A percentile compares a stretch with the other conserved stretches of the same genome.
phyloP scores from a whole-genome alignment of 1,284 basidiomycete species.

The Ustilago sp. region DNA sequence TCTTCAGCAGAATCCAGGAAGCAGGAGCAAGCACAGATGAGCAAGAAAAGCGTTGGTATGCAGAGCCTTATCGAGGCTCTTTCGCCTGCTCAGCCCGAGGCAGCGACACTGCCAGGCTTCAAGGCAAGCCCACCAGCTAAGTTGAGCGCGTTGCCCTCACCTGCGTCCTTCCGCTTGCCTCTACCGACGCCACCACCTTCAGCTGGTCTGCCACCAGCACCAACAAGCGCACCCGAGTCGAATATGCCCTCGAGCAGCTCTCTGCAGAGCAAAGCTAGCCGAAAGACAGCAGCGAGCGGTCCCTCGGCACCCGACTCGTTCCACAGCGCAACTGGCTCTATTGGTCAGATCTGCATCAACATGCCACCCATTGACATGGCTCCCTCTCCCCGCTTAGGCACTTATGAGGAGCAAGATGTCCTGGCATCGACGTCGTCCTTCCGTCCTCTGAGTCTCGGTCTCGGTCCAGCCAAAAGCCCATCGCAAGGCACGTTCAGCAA shows the following conservation, averaged over 20 bases:
- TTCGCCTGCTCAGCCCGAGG: constrained; percentile 34
- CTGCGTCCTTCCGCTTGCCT: constrained; percentile 21
- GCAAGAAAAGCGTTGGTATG: constrained; percentile 31
- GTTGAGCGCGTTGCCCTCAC: constrained; percentile 7
- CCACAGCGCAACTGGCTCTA: constrained; percentile 41
- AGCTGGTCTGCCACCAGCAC: constrained; percentile 39
- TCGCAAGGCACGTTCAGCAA: constrained; percentile 45
- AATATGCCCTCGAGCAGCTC: constrained; percentile 35
- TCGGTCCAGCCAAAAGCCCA: constrained; percentile 34
- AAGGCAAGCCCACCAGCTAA: constrained; percentile 22
- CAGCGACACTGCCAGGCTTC: constrained; percentile 23
- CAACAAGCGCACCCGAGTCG: constrained; percentile 29
- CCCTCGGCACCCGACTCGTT: constrained; percentile 23
- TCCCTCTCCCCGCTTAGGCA: constrained; percentile 7
- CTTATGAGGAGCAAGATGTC: constrained; percentile 14
- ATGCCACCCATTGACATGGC: constrained; percentile 24
- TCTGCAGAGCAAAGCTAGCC: constrained; percentile 41
- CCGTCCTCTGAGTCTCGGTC: constrained; percentile 50
- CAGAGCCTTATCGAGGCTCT: constrained; percentile 33
- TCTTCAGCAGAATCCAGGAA: neutral
- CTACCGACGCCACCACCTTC: constrained; percentile 45
- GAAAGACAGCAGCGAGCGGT: constrained; percentile 13
- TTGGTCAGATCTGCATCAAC: constrained; percentile 37
- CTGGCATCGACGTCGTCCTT: constrained; percentile 12
- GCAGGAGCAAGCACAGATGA: neutral